Base-by-base conservation (phyloP, 306 rosid species). In the Erythrophleum fordii region DNA sequence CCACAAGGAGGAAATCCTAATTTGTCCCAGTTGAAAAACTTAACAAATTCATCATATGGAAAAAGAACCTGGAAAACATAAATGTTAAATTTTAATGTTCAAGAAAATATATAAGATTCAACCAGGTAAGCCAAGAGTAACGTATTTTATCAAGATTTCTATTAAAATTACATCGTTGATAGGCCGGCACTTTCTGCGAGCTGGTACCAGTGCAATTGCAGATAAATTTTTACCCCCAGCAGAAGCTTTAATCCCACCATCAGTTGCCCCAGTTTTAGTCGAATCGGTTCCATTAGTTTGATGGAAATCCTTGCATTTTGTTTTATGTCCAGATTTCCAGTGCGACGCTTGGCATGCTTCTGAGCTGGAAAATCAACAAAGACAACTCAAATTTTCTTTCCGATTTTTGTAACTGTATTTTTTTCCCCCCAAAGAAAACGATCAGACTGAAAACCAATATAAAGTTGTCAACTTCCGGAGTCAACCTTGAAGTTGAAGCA, bases 41-140 rank as follows among this genome's bases (percentile, higher is more conserved):
- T 84, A 69, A 96, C 83, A 89, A 96, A 96, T 70, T 93, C 98
- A n/a, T 86, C 91, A 8, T 96, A 96, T 1, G 98, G 92, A 85
- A 91, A 93, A 85, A 96, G 97, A 88, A 89, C 90, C 99, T 96
- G 89, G 85, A 90, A 86, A 83, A 55, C 41, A 72, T 18, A 34
- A 2, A 11, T 56, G 23, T 22, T 49, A 48, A 31, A 46, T 46
- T 60, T 64, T 17, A 53, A 51, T 45, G 55, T 29, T 17, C 52
- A 61, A 79, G 69, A 71, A 59, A 58, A 78, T 49, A 34, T 56
- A 49, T 14, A 60, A 52, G 37, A 62, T 49, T 56, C 62, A 51
- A 76, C 79, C 48, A 1, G n/a, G 0, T 9, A 66, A 77, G 45
- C 55, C 23, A 51, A 31, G 39, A 26, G 17, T 18, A 20, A 76